Conservation (phyloP, 169 alveolate species). For the Babesia ovata region DNA sequence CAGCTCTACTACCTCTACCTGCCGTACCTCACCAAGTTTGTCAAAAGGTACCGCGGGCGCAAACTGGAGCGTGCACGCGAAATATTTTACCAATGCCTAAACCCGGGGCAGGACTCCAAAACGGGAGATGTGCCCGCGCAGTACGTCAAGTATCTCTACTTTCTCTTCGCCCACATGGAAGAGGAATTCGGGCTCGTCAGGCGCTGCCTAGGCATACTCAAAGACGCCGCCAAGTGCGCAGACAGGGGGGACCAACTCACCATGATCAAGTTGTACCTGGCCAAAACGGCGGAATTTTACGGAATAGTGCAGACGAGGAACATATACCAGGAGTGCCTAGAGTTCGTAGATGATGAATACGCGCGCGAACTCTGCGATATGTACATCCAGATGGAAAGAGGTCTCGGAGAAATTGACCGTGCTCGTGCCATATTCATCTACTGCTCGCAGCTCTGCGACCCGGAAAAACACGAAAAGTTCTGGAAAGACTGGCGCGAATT, state of each 20-base stretch:
- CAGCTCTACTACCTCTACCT: slow-evolving; percentile 89
- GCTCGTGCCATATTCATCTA: slow-evolving; percentile 90
- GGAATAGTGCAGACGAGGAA: slow-evolving; percentile 90
- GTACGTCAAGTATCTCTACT: slow-evolving; percentile 73
- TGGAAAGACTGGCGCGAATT: slow-evolving; percentile 90
- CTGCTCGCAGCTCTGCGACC: slow-evolving; percentile 88
- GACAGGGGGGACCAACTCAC: slow-evolving; percentile 81
- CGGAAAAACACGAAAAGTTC: slow-evolving; percentile 76
- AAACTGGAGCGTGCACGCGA: slow-evolving; percentile 93
- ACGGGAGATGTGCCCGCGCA: slow-evolving; percentile 78
- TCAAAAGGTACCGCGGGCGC: slow-evolving; percentile 82
- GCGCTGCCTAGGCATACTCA: slow-evolving; percentile 87
- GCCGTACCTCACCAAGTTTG: slow-evolving; percentile 85
- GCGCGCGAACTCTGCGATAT: slow-evolving; percentile 86
- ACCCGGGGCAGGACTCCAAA: slow-evolving; percentile 63
- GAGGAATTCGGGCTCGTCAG: slow-evolving; percentile 90
- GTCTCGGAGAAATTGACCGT: slow-evolving; percentile 91
- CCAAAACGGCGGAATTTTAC: slow-evolving; percentile 87
- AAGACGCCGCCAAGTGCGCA: slow-evolving; percentile 83
- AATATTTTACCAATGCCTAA: slow-evolving; percentile 84
- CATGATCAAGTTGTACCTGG: slow-evolving; percentile 83
- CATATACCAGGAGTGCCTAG: slow-evolving; percentile 75
- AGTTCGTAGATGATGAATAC: slow-evolving; percentile 71
- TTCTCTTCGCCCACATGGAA: slow-evolving; percentile 88
- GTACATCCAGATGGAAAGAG: slow-evolving; percentile 89